A percentile compares a stretch with the other conserved stretches of the same genome.
Conservation (phyloP, 495 filamentous ascomycete species). For the Tuber indicum region DNA sequence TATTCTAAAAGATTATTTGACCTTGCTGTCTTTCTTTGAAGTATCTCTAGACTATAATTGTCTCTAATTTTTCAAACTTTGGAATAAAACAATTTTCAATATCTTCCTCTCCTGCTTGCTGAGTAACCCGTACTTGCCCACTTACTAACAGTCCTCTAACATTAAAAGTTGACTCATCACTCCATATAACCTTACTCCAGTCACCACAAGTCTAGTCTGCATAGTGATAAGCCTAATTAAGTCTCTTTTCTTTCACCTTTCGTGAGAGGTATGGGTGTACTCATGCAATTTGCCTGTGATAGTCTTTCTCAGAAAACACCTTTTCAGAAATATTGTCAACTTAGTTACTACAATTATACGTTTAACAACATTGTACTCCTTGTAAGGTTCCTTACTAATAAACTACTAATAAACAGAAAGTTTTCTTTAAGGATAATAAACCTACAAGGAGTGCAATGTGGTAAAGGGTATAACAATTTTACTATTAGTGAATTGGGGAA, state of each 20-base stretch:
- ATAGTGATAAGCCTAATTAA: neutral
- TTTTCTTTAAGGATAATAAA: too few relatives aligned
- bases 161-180: neutral
- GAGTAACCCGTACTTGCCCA: neutral
- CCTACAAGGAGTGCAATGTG: too few relatives aligned
- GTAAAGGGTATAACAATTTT: too few relatives aligned
- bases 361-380: too few relatives aligned
- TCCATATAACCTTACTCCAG: neutral
- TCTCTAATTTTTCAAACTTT: neutral
- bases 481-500: too few relatives aligned
- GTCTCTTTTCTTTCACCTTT: neutral
- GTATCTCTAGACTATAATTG: neutral
- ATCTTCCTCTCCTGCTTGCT: neutral
- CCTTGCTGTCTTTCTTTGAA: slow-evolving; percentile 2
- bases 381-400: too few relatives aligned
- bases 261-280: rapidly evolving
- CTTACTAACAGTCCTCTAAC: neutral
- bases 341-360: too few relatives aligned
- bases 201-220: neutral
- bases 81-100: neutral
- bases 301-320: neutral
- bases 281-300: neutral
- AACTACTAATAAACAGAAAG: too few relatives aligned
- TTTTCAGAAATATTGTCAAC: too few relatives aligned
- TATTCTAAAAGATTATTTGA: slow-evolving; percentile 13